phyloP scores from a whole-genome alignment of 306 rosid species.

The Senna tora region DNA sequence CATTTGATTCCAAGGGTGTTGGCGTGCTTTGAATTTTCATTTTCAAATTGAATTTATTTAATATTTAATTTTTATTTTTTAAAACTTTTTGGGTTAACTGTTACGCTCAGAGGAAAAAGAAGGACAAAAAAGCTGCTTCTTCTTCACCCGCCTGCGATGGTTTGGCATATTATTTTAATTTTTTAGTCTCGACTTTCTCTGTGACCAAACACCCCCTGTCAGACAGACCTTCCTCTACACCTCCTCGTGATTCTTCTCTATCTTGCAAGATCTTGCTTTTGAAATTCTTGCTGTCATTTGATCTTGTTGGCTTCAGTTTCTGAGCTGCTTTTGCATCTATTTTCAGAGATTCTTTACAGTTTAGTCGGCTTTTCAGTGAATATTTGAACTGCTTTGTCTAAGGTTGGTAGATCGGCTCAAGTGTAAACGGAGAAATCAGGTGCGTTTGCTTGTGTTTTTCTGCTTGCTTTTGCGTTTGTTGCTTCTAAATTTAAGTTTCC shows the following conservation, averaged over 20 bases:
- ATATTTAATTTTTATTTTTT: neutral
- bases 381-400: neutral
- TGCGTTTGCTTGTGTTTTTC: constrained; percentile 10
- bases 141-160: constrained; percentile 50
- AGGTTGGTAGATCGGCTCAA: constrained; percentile 51
- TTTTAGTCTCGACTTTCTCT: constrained; percentile 53
- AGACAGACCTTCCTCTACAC: constrained; percentile 32
- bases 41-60: constrained; percentile 22
- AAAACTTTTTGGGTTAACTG: neutral
- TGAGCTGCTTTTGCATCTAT: constrained; percentile 2
- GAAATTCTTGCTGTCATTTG: constrained; percentile 29
- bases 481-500: constrained; percentile 11
- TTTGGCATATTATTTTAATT: constrained; percentile 40
- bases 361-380: constrained; percentile 27
- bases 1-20: neutral
- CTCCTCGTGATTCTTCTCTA: neutral
- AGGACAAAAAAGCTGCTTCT: constrained; percentile 57
- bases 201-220: constrained; percentile 60
- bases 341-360: constrained; percentile 33
- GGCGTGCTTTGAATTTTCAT: constrained; percentile 10
- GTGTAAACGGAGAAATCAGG: constrained; percentile 36
- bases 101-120: constrained; percentile 34
- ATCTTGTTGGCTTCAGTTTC: constrained; percentile 23
- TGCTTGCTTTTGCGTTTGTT: constrained; percentile 8
- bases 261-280: constrained; percentile 44